These are phyloP conservation scores for Dacryopinax spathularia DNA, from an alignment of 768 basidiomycete genomes.

Conservation along the genomic window DNA sequence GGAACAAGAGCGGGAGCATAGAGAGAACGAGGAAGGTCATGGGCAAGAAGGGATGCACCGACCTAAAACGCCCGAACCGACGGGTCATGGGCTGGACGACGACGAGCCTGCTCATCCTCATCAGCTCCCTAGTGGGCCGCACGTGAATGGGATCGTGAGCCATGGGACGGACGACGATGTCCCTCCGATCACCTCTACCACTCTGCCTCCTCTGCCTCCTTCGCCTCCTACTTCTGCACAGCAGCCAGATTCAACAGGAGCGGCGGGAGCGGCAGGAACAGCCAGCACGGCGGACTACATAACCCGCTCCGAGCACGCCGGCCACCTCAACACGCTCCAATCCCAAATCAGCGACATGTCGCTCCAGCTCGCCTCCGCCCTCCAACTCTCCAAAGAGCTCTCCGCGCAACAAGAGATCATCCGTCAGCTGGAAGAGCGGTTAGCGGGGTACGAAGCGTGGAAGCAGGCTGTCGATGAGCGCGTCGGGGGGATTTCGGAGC, in stretches of 20 bases:
- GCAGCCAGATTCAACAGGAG: too few species aligned
- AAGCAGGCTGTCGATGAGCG: background rate
- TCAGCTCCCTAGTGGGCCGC: background rate
- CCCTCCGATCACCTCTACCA: background rate
- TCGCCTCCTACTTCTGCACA: background rate
- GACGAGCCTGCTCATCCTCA: too few species aligned
- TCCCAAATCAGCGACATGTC: background rate
- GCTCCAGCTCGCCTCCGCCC: background rate
- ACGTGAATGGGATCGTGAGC: background rate
- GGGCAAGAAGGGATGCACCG: slow-evolving; percentile 48
- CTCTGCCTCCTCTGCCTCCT: background rate
- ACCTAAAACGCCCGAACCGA: slow-evolving; percentile 71
- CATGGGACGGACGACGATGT: background rate
- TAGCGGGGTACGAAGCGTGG: background rate
- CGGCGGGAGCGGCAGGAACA: background rate
- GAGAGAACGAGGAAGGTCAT: slow-evolving; percentile 22
- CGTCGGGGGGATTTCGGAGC: background rate
- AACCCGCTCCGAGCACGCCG: background rate
- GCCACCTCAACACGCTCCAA: background rate
- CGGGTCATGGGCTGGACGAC: slow-evolving; percentile 38
- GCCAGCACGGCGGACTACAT: background rate
- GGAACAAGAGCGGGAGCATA: slow-evolving; percentile 44
- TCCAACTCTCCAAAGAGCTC: background rate
- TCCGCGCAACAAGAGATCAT: background rate
- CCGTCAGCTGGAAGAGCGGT: background rate